These are phyloP conservation scores for Ilex aquifolium DNA, from an alignment of 257 asterid genomes.

Conservation along the genomic window DNA sequence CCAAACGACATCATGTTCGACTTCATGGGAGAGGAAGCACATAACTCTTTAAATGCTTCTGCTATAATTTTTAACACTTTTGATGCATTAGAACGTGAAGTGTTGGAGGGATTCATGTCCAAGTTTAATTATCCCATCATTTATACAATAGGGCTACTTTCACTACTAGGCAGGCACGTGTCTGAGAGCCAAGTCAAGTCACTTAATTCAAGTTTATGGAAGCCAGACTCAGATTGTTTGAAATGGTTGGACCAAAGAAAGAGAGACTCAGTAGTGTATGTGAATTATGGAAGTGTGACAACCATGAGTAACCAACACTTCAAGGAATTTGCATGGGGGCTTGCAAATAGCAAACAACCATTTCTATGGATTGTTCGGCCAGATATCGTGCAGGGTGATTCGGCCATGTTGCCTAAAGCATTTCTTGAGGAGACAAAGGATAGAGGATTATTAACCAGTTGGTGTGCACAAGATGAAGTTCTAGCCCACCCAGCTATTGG, in stretches of 20 bases:
- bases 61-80: neutral
- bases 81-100: neutral
- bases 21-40: constrained; percentile 1
- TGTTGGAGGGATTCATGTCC: neutral
- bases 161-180: neutral
- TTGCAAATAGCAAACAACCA: neutral
- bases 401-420: neutral
- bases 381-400: neutral
- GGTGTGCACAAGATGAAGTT: neutral
- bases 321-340: neutral
- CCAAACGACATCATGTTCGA: constrained; percentile 1
- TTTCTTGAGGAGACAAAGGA: neutral
- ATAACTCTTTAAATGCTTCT: neutral
- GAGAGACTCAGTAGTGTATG: neutral
- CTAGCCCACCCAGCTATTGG: neutral
- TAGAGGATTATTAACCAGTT: neutral
- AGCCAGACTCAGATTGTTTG: neutral
- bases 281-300: neutral
- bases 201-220: neutral
- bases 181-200: neutral
- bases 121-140: neutral
- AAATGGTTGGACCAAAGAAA: neutral
- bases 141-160: neutral
- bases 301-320: neutral
- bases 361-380: neutral